Evolutionary conservation across 371 early-diverging fungal species (phyloP), one percentile per base, ranked within the genome.

Genomic region (Capillidium heterosporum): DNA sequence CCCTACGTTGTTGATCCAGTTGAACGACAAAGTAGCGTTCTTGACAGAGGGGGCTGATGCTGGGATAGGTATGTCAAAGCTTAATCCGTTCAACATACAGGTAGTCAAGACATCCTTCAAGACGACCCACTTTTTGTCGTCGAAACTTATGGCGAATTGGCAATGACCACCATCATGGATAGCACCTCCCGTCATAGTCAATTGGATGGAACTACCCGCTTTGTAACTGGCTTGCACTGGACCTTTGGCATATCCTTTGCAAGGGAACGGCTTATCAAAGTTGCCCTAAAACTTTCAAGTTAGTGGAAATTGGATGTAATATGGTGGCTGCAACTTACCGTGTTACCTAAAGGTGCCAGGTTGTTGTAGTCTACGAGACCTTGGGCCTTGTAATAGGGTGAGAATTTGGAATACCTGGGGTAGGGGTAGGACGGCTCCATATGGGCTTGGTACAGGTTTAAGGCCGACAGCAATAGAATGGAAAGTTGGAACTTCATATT

Each of bases 11-110:
- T 53, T 53, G 24, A 32, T 53, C 53, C 53, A 53, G 0, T 71
- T 61, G 84, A 83, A 84, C 0, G 76, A 71, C 62, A 85, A 74
- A 28, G 71, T 59, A 17, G 57, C 59, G 21, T 58, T 53, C 7
- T 55, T 43, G 13, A 10, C 17, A 19, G 40, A 4, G 17, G 27
- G 42, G 28, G 55, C 43, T 10, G 24, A 7, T 26, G 29, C 21
- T 2, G 55, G 55, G 15, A 55, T 41, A 8, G 42, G 23, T 5
- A 44, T 44, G 19, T 44, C 44, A 19, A 44, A 44, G 19, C 23
- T 44, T 8, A 44, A 19, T 15, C 19, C 23, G 44, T 44, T 23
- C 19, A 44, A 44, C 44, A 44, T 44, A 23, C 49, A 49, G 27
- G 27, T 21, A 31, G 26, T 26, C 8, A 49, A 39, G 7, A 32